Conservation (phyloP, 1,284 basidiomycete species). For the Ceratobasidium sp. region DNA sequence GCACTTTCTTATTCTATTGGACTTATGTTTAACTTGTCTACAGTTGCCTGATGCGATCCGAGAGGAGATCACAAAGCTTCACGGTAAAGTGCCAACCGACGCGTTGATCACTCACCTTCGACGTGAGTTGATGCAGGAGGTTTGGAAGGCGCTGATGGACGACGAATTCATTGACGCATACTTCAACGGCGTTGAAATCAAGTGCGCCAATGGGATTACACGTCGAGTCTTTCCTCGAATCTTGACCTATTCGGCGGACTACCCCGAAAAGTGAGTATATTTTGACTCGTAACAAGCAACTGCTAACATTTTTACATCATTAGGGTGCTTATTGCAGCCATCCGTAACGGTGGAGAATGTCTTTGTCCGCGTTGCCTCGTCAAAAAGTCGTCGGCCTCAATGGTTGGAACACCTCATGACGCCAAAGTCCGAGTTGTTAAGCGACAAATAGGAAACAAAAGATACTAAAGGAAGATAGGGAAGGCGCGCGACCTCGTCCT, state of each 20-base stretch:
- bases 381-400: not conserved
- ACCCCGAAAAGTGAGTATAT: conserved; percentile 55
- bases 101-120: conserved; percentile 51
- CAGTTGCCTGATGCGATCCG: not conserved
- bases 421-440: not conserved
- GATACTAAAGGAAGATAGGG: not conserved
- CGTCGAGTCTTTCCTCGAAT: conserved; percentile 55
- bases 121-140: conserved; percentile 57
- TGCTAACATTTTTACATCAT: too few species aligned
- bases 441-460: not conserved
- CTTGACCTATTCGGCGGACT: conserved; percentile 60
- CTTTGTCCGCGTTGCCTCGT: conserved; percentile 40
- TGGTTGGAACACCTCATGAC: conserved; percentile 49
- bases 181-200: conserved; percentile 54
- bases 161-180: conserved; percentile 55
- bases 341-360: conserved; percentile 44
- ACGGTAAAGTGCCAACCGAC: not conserved
- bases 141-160: conserved; percentile 55
- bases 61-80: not conserved
- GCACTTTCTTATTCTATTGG: too few species aligned
- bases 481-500: conserved; percentile 12
- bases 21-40: conserved; percentile 51
- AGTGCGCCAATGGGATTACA: conserved; percentile 55
- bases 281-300: too few species aligned
- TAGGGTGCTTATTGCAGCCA: conserved; percentile 46